A percentile compares a stretch with the other conserved stretches of the same genome.
Conservation (phyloP, 2,329 filamentous ascomycete genomes). For the Penicillium olsonii region DNA sequence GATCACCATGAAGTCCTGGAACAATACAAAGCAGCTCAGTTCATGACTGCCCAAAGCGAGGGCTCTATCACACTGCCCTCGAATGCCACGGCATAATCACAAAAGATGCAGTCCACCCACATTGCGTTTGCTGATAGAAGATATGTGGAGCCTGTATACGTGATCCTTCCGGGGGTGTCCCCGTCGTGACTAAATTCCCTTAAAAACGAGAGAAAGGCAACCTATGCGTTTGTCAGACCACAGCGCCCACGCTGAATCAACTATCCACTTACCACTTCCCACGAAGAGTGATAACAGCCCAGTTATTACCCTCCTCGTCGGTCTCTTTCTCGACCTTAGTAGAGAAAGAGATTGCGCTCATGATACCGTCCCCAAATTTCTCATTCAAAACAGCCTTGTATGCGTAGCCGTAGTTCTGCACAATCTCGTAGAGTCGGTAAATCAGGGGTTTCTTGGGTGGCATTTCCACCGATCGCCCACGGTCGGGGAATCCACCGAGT, state of each 20-base stretch:
- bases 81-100: too few species aligned
- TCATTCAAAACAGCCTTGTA: conserved; percentile 96
- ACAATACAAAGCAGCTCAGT: too few species aligned
- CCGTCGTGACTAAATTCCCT: not conserved
- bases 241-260: not conserved
- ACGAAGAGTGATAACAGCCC: conserved; percentile 80
- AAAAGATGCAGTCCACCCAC: too few species aligned
- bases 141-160: too few species aligned
- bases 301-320: conserved; percentile 75
- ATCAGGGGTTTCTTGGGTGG: conserved; percentile 82
- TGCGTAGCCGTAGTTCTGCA: conserved; percentile 95
- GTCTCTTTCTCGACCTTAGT: conserved; percentile 93
- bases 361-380: conserved; percentile 92
- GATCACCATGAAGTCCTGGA: too few species aligned
- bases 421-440: conserved; percentile 88
- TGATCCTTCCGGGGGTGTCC: too few species aligned
- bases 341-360: conserved; percentile 91
- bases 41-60: too few species aligned
- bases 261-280: conserved; percentile 71
- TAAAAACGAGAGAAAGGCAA: conserved; percentile 51
- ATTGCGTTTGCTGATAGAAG: too few species aligned
- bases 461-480: conserved; percentile 78
- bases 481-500: conserved; percentile 74
- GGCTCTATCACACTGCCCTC: too few species aligned
- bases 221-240: conserved; percentile 30